These are phyloP conservation scores for Trichoderma polysporum DNA, from an alignment of 2,329 filamentous ascomycete genomes.

Conservation along the genomic window DNA sequence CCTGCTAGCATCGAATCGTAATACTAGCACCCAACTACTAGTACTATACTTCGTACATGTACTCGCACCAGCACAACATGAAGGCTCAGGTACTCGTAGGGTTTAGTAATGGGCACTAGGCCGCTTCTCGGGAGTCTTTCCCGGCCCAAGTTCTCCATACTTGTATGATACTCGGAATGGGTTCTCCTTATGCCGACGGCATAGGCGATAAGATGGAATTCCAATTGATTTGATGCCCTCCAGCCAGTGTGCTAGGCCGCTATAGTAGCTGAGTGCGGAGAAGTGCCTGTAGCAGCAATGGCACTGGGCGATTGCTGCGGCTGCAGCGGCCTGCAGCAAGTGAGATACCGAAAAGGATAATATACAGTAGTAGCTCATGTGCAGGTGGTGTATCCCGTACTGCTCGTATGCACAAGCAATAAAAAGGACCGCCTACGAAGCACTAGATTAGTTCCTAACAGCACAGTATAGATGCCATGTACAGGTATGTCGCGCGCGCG, in stretches of 20 bases:
- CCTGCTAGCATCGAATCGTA: neutral
- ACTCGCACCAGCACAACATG: no score
- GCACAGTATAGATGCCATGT: neutral
- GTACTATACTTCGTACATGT: neutral
- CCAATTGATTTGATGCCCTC: neutral
- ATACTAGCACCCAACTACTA: neutral
- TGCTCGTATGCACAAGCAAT: neutral
- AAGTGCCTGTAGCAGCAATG: neutral
- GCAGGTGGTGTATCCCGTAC: neutral
- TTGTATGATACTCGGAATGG: neutral
- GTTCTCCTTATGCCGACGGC: neutral
- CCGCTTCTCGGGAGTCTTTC: no score
- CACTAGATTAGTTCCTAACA: no score
- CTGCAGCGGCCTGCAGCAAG: neutral
- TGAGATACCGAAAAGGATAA: neutral
- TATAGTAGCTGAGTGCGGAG: neutral
- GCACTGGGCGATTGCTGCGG: neutral
- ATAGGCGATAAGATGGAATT: neutral
- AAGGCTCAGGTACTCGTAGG: no score
- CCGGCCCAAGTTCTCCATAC: neutral
- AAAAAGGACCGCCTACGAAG: neutral
- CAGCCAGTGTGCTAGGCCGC: neutral
- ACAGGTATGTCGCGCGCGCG: slow-evolving; percentile 12
- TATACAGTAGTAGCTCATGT: neutral
- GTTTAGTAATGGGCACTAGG: no score